Conservation (phyloP, 2,329 filamentous ascomycete genomes). For the Catunica adiposa region DNA sequence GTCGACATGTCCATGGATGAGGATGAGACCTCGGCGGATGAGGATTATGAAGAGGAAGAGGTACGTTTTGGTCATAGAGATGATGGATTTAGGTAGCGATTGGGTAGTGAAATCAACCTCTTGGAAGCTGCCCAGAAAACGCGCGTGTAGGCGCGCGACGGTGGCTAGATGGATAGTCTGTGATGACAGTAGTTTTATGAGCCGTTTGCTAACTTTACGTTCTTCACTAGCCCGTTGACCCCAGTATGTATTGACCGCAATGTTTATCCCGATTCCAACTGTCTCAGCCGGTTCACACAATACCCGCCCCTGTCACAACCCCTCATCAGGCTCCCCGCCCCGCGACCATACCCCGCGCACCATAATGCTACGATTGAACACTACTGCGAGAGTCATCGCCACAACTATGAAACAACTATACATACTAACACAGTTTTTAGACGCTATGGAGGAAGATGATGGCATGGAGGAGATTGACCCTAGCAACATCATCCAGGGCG, state of each 20-base stretch:
- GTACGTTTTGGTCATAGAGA: constrained; percentile 25
- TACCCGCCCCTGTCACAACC: not conserved
- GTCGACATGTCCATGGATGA: constrained; percentile 56
- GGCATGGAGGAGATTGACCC: constrained; percentile 83
- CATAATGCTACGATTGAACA: not conserved
- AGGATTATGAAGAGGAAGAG: constrained; percentile 52
- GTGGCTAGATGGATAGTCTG: not conserved
- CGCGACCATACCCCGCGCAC: not conserved
- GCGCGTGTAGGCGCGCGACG: too few relatives aligned
- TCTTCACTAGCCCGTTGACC: constrained; percentile 9
- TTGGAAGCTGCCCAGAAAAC: too few relatives aligned
- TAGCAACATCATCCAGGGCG: constrained; percentile 66
- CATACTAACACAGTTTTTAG: constrained; percentile 22
- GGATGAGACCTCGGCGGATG: constrained; percentile 51
- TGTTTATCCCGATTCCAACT: not conserved
- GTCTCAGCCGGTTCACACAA: not conserved
- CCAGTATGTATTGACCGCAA: constrained; percentile 10
- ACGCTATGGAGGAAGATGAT: constrained; percentile 48
- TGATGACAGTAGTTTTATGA: not conserved
- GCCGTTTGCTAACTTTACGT: not conserved
- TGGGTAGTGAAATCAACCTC: too few relatives aligned
- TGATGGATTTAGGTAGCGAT: too few relatives aligned
- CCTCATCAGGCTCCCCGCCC: not conserved
- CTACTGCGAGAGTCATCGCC: constrained; percentile 3
- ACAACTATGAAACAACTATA: constrained; percentile 6